Evolutionary conservation across 352 stramenopile species (phyloP), one percentile per base, ranked within the genome.

Genomic region (Phytopythium litorale): DNA sequence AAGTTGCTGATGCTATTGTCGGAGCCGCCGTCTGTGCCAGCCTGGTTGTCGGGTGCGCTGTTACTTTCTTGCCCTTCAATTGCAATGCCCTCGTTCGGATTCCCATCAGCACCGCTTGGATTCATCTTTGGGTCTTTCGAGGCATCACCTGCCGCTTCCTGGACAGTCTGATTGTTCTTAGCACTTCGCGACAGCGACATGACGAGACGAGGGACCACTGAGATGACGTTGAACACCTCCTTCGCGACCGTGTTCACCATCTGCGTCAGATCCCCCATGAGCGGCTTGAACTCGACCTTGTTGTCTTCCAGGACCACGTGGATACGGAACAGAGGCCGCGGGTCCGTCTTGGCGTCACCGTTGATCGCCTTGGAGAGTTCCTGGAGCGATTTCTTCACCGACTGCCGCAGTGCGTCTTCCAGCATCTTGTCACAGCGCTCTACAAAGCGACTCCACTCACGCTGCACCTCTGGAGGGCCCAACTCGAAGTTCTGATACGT

Each of bases 221-320:
- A 95, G 56, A 98, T 94, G 21, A 94, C 87, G 37, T 87, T 95
- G 66, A 98, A 98, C n/a, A 98, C 87, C 62, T 98, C 89, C 68
- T 98, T 98, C 3, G 91, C 89, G 8, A 98, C 88, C 11, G 78
- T 93, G 70, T 98, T 98, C 16, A 98, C 91, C 75, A 97, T 97
- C 60, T 98, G 91, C 1, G 91, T 98, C 1, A 98, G 73, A 58
- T 98, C 90, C 4, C 94, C 81, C 88, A 98, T 98, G 43, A 95
- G 89, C 7, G 96, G 96, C 49, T 91, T 89, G 68, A 98, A 98
- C 66, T 97, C 92, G 21, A 98, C 91, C 52, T 88, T 89, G 56
- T 79, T 96, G 58, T 97, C 88, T 75, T 98, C 94, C 13, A 98
- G 81, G 19, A 98, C 84, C 8, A 98, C 89, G 56, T 98, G 93